Evolutionary conservation across 2,329 filamentous ascomycete species (phyloP), one percentile per base, ranked within the genome.

Genomic region (Phialemoniopsis sp.): DNA sequence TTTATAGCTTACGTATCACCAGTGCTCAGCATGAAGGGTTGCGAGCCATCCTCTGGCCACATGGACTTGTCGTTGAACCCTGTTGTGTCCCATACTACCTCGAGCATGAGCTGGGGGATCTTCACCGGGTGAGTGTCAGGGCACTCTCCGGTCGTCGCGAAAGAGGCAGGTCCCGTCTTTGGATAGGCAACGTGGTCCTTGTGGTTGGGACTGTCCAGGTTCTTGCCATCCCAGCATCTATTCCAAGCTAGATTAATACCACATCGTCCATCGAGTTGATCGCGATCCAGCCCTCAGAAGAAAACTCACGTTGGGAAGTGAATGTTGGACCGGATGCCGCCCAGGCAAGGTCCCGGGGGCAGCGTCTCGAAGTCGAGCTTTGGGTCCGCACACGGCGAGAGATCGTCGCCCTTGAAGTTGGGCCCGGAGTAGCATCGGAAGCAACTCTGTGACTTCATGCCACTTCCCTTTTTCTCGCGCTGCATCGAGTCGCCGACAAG

Each of bases 231-330:
- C 66, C 66, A 70, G 54, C 67, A 70, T 15, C 65, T 66, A 37
- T 36, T 46, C 37, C 33, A 29, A 36, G 13, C 5, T 6, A 5
- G 64, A 66, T 50, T 70, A 79, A 57, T 70, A 69, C 30, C 78
- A 52, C 8, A 15, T 19, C 31, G 66, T n/a, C 30, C 12, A 32
- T 9, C 19, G 4, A 36, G 26, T 6, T 26, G 19, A 35, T n/a
- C 19, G 5, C 13, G 28, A 10, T 16, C 19, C 13, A 33, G 29
- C 14, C 13, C 29, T 4, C 13, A 13, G 18, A 18, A 73, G 51
- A 30, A 80, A 66, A 33, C 81, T 76, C 12, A 75, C 68, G 63
- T 64, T 2, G 66, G 66, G 46, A 70, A 70, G 4, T 60, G 63
- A 18, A 69, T 56, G 18, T 65, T 70, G 5, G 64, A 63, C 46